phyloP scores from a whole-genome alignment of 176 grass and related monocot genomes.

The Thinopyrum elongatum region DNA sequence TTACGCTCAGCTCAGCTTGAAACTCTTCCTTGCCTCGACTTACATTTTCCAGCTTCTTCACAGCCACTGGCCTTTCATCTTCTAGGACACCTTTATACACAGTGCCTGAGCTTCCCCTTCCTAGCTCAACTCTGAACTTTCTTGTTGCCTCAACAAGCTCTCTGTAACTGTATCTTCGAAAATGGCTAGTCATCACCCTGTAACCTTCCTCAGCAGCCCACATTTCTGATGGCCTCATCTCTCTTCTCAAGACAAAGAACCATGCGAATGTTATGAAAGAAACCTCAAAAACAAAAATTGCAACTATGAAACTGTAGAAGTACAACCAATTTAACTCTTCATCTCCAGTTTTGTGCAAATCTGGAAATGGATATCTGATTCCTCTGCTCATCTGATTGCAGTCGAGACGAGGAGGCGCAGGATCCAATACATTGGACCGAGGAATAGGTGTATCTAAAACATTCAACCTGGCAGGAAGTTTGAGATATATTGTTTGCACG shows the following conservation, averaged over 20 bases:
- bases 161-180: constrained; percentile 39
- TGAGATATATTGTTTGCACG: constrained; percentile 20
- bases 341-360: background rate
- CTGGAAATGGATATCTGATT: background rate
- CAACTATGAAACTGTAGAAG: constrained; percentile 27
- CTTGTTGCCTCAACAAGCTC: constrained; percentile 10
- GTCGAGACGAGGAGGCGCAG: background rate
- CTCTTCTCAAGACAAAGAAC: constrained; percentile 37
- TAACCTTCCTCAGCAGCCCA: constrained; percentile 32
- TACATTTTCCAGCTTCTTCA: constrained; percentile 26
- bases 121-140: constrained; percentile 24
- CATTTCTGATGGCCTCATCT: constrained; percentile 31
- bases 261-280: constrained; percentile 44
- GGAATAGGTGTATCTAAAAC: constrained; percentile 18
- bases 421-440: background rate
- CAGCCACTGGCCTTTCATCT: constrained; percentile 16
- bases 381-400: constrained; percentile 16
- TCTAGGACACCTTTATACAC: background rate
- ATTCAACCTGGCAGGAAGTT: constrained; percentile 15
- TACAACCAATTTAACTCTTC: constrained; percentile 32
- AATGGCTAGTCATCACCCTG: constrained; percentile 42
- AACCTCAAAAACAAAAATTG: constrained; percentile 27
- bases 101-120: constrained; percentile 14
- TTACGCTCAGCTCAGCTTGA: constrained; percentile 25
- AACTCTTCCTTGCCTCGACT: constrained; percentile 23